Conservation (phyloP, 2,329 filamentous ascomycete species). For the Pyrenochaeta sp. region DNA sequence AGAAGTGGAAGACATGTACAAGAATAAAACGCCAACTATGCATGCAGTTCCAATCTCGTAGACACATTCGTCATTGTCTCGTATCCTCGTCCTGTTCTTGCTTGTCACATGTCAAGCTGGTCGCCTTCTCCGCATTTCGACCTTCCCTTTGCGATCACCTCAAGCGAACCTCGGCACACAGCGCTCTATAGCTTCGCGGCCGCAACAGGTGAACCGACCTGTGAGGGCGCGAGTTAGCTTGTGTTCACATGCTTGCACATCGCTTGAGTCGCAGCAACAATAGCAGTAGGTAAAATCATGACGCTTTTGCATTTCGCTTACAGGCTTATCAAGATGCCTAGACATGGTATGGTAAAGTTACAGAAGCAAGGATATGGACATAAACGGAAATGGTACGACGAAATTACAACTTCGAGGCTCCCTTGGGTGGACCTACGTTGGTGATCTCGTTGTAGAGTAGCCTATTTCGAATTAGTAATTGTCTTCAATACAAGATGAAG, state of each 20-base stretch:
- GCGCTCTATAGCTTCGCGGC: constrained; percentile 21
- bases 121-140: not conserved
- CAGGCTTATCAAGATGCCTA: constrained; percentile 4
- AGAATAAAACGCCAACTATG: not conserved
- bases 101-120: not conserved
- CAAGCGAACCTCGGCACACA: constrained; percentile 18
- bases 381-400: not conserved
- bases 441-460: constrained; percentile 90
- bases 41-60: not conserved
- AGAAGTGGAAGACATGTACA: not conserved
- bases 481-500: not conserved
- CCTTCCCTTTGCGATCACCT: not conserved
- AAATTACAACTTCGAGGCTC: constrained; percentile 56
- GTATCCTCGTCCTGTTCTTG: not conserved
- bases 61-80: not conserved
- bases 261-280: not conserved
- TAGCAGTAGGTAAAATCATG: not conserved
- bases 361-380: constrained; percentile 3
- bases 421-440: constrained; percentile 70
- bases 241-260: constrained; percentile 12
- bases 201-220: constrained; percentile 21
- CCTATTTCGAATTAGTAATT: constrained; percentile 55
- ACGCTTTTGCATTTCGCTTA: constrained; percentile 14
- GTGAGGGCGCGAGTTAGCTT: constrained; percentile 16
- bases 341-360: constrained; percentile 22